These are phyloP conservation scores for Ogataea wickerhamii DNA, from an alignment of 805 yeast species.

Conservation along the genomic window DNA sequence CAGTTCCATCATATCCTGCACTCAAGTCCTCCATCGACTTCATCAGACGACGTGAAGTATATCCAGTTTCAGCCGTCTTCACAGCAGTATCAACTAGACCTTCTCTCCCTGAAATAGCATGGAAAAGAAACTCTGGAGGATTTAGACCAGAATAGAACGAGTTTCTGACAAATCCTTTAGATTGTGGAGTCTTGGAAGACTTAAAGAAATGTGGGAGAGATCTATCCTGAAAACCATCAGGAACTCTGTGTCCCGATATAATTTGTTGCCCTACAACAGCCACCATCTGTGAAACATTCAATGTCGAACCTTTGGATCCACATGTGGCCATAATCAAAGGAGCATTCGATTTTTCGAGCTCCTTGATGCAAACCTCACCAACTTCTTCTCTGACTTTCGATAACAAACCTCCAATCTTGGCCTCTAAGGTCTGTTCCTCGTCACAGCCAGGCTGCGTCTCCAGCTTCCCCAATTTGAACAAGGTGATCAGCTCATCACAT, in stretches of 20 bases:
- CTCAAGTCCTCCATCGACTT: constrained; percentile 95
- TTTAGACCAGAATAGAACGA: constrained; percentile 91
- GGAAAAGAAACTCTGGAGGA: constrained; percentile 97
- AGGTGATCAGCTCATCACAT: constrained; percentile 85
- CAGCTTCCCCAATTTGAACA: constrained; percentile 76
- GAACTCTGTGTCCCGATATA: constrained; percentile 97
- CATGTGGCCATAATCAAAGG: constrained; percentile 99
- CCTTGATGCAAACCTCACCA: constrained; percentile 95
- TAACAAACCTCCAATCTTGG: constrained; percentile 91
- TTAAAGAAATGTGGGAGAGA: constrained; percentile 96
- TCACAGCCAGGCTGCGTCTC: constrained; percentile 99
- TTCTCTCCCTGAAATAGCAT: constrained; percentile 99
- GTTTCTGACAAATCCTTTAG: constrained; percentile 96
- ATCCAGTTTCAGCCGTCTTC: constrained; percentile 98
- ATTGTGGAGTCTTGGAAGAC: constrained; percentile 94
- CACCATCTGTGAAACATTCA: constrained; percentile 99
- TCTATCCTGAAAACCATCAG: constrained; percentile 99
- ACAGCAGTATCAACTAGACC: constrained; percentile 99
- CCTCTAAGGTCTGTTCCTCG: constrained; percentile 96
- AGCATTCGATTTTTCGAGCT: constrained; percentile 85
- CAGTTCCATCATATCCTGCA: constrained; percentile 88
- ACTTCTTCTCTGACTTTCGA: constrained; percentile 98
- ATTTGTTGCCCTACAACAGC: constrained; percentile 99
- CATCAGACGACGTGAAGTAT: constrained; percentile 97
- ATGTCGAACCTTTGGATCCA: constrained; percentile 97